A percentile compares a stretch with the other conserved stretches of the same genome.
Conservation (phyloP, 805 yeast species). For the Kluyveromyces dobzhanskii region DNA sequence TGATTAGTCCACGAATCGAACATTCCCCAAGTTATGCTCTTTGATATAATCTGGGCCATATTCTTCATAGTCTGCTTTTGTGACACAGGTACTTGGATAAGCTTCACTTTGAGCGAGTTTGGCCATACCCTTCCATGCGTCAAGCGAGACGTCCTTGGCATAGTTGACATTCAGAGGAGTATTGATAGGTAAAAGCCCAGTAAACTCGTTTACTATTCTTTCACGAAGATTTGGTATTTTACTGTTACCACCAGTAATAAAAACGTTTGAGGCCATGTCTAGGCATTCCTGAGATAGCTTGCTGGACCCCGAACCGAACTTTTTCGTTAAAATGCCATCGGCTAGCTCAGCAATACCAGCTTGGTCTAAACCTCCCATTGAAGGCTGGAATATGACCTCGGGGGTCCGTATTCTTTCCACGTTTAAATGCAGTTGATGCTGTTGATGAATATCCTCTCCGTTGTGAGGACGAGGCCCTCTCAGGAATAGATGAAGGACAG, state of each 20-base stretch:
- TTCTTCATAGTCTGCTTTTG: slow-evolving; percentile 74
- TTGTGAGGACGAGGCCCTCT: slow-evolving; percentile 88
- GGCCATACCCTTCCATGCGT: slow-evolving; percentile 94
- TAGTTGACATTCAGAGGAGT: slow-evolving; percentile 49
- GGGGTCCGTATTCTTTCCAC: slow-evolving; percentile 89
- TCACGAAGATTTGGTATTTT: slow-evolving; percentile 54
- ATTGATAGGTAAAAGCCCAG: slow-evolving; percentile 60
- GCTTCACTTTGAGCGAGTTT: slow-evolving; percentile 52
- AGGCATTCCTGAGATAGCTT: slow-evolving; percentile 28
- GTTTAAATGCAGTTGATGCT: slow-evolving; percentile 85
- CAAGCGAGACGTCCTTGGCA: slow-evolving; percentile 63
- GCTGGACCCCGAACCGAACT: slow-evolving; percentile 50
- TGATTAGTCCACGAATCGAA: slow-evolving; percentile 17
- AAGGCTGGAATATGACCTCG: slow-evolving; percentile 86
- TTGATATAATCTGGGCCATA: slow-evolving; percentile 83
- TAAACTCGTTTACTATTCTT: slow-evolving; percentile 64
- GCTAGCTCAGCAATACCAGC: slow-evolving; percentile 83
- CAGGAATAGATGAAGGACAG: slow-evolving; percentile 70
- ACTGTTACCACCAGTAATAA: slow-evolving; percentile 82
- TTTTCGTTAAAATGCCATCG: slow-evolving; percentile 53
- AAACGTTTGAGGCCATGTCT: slow-evolving; percentile 46
- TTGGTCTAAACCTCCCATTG: slow-evolving; percentile 91
- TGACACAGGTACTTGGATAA: slow-evolving; percentile 41
- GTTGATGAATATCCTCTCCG: slow-evolving; percentile 73
- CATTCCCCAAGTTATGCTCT: slow-evolving; percentile 75